These are phyloP conservation scores for Iberis pinnata DNA, from an alignment of 345 rosid genomes.

Conservation along the genomic window DNA sequence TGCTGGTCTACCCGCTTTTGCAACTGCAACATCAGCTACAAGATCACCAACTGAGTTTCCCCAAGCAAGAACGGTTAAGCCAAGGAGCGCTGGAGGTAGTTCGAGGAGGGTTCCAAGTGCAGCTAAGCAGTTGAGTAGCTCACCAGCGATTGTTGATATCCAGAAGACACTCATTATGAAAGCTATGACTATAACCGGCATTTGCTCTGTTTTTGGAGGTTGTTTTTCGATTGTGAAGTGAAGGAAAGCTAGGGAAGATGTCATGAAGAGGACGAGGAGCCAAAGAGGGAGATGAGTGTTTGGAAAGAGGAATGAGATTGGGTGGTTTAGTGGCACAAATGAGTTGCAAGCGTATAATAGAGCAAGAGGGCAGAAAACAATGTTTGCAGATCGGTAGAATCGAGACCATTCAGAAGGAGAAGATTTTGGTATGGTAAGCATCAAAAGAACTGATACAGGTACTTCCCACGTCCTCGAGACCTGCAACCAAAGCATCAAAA, in stretches of 20 bases:
- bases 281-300: constrained; percentile 71
- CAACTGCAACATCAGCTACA: constrained; percentile 92
- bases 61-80: constrained; percentile 95
- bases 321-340: constrained; percentile 70
- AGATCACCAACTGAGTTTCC: constrained; percentile 97
- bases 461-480: constrained; percentile 64
- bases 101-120: constrained; percentile 72
- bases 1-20: constrained; percentile 94
- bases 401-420: constrained; percentile 78
- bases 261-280: constrained; percentile 58
- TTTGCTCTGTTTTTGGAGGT: constrained; percentile 79
- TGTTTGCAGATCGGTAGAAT: constrained; percentile 66
- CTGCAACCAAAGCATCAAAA: constrained; percentile 35
- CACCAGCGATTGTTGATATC: constrained; percentile 95
- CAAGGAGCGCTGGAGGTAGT: constrained; percentile 76
- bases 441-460: constrained; percentile 59
- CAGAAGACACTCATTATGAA: constrained; percentile 92
- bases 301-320: constrained; percentile 69
- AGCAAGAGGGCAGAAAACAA: constrained; percentile 73
- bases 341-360: constrained; percentile 74
- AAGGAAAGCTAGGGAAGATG: constrained; percentile 63
- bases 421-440: constrained; percentile 75
- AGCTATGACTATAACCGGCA: constrained; percentile 54
- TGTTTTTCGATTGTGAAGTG: constrained; percentile 72
- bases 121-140: constrained; percentile 76